Conservation (phyloP, 768 basidiomycete species). For the Hydnum rufescens region DNA sequence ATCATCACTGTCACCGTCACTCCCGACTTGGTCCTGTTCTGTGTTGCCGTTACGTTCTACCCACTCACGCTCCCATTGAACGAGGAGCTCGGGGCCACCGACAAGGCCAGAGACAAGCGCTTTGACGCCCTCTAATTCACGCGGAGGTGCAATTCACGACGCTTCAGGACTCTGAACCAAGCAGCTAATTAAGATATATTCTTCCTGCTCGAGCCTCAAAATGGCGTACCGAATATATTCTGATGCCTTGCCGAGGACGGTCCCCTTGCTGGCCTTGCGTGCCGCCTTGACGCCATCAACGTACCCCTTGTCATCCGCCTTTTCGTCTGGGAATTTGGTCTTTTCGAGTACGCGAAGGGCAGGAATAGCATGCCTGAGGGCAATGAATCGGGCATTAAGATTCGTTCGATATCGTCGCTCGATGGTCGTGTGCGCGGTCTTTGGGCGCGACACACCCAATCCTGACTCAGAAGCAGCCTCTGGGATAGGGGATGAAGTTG, state of each 20-base stretch:
- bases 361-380: conserved; percentile 60
- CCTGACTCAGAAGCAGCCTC: not conserved
- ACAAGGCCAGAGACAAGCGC: conserved; percentile 49
- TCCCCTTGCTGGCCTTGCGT: conserved; percentile 78
- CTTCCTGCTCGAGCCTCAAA: no score
- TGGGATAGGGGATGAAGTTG: not conserved
- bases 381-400: conserved; percentile 68
- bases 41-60: conserved; percentile 51
- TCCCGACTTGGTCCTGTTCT: conserved; percentile 38
- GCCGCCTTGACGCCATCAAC: conserved; percentile 88
- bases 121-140: conserved; percentile 56
- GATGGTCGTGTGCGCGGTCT: conserved; percentile 79
- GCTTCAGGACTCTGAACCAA: conserved; percentile 69
- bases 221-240: conserved; percentile 58
- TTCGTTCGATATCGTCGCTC: conserved; percentile 79
- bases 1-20: conserved; percentile 10
- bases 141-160: conserved; percentile 36
- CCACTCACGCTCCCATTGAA: conserved; percentile 66
- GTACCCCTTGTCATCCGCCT: conserved; percentile 66
- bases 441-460: conserved; percentile 27
- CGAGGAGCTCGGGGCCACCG: conserved; percentile 47
- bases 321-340: conserved; percentile 25
- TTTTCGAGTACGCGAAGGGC: conserved; percentile 63
- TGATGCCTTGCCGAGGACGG: conserved; percentile 73
- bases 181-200: no score